Percentiles rank a stretch among this genome's conserved stretches.
Evolutionary conservation across 73 alveolate genomes (phyloP).

Genomic region (Durusdinium trenchii): DNA sequence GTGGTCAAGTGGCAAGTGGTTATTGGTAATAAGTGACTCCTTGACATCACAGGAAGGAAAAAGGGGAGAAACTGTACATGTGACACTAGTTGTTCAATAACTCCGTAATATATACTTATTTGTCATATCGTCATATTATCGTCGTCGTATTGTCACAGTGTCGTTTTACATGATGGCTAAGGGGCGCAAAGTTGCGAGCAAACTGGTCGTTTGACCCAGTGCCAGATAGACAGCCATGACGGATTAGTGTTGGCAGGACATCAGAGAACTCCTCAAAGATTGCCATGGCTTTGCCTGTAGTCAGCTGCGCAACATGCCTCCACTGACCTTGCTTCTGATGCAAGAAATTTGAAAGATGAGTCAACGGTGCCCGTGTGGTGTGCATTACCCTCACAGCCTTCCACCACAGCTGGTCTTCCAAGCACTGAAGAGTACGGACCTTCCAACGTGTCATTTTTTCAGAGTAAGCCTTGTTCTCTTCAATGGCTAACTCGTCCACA

Average conservation of each 20-base stretch:
- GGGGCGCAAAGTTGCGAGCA: not conserved
- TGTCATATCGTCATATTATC: too few relatives aligned
- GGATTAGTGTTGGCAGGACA: not conserved
- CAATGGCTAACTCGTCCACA: slow-evolving; percentile 11
- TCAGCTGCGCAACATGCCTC: not conserved
- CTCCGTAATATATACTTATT: too few relatives aligned
- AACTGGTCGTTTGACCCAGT: not conserved
- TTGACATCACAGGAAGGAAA: too few relatives aligned
- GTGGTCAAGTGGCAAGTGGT: too few relatives aligned
- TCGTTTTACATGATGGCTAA: not conserved
- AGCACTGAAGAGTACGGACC: not conserved
- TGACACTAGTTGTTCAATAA: too few relatives aligned
- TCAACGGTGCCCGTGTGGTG: not conserved
- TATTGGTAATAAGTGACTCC: too few relatives aligned
- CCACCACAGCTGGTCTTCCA: slow-evolving; percentile 31
- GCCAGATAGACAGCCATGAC: not conserved
- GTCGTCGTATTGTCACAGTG: too few relatives aligned
- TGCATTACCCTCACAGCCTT: not conserved
- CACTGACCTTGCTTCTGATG: not conserved
- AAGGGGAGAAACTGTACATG: too few relatives aligned
- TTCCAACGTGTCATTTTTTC: not conserved
- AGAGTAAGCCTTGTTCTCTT: not conserved
- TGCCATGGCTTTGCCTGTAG: not conserved
- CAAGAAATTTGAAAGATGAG: not conserved
- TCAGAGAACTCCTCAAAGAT: not conserved